These are phyloP conservation scores for Linnemannia exigua DNA, from an alignment of 192 early-diverging fungal genomes.

Conservation along the genomic window DNA sequence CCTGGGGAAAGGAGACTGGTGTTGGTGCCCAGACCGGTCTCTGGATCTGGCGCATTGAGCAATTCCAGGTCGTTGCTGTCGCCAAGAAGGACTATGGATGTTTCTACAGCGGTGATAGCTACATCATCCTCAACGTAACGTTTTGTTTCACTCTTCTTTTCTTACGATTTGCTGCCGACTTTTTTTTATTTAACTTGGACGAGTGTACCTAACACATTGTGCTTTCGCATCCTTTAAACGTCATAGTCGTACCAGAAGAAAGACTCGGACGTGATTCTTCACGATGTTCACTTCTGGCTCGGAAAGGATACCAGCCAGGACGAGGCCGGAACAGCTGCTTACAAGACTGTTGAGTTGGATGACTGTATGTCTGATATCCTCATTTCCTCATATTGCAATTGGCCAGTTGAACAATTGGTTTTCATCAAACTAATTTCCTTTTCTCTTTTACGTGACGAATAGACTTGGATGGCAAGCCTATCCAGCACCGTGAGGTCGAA, in stretches of 20 bases:
- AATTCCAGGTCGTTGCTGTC: slow-evolving; percentile 77
- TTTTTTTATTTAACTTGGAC: background rate
- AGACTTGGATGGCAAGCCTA: slow-evolving; percentile 74
- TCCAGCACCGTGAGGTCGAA: slow-evolving; percentile 88
- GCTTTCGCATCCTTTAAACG: background rate
- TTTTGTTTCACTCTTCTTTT: background rate
- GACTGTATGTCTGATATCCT: slow-evolving; percentile 62
- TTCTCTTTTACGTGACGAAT: background rate
- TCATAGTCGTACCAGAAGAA: slow-evolving; percentile 73
- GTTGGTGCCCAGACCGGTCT: slow-evolving; percentile 67
- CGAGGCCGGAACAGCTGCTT: slow-evolving; percentile 87
- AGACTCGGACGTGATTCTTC: slow-evolving; percentile 69
- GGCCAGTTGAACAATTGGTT: background rate
- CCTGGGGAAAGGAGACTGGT: slow-evolving; percentile 67
- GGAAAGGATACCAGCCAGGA: slow-evolving; percentile 82
- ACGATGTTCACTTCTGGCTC: slow-evolving; percentile 90
- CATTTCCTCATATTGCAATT: background rate
- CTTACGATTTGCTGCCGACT: background rate
- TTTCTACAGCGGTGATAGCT: slow-evolving; percentile 86
- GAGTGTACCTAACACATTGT: background rate
- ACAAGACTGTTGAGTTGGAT: slow-evolving; percentile 86
- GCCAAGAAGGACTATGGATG: slow-evolving; percentile 73
- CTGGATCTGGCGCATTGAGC: slow-evolving; percentile 83
- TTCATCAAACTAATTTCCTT: background rate
- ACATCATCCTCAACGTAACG: slow-evolving; percentile 79